Evolutionary conservation across 176 grass and related monocot genomes (phyloP).

Genomic region (Triticum turgidum): DNA sequence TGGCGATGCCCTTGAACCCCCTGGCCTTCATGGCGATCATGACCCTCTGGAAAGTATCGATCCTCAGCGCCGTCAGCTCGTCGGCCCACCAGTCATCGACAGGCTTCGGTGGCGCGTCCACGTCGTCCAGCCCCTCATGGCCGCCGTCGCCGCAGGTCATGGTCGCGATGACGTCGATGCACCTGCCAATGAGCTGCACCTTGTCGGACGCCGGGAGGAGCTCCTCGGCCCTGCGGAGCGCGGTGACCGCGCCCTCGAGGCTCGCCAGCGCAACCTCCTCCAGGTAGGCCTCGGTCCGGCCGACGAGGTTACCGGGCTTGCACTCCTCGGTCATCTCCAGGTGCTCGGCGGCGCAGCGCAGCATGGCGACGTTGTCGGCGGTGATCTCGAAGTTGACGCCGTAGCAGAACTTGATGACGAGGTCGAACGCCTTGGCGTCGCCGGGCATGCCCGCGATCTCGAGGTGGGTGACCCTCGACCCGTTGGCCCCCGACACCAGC

Average conservation of each 20-base stretch:
- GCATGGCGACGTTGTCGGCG: slow-evolving; percentile 64
- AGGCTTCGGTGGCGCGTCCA: slow-evolving; percentile 30
- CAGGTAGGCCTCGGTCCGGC: slow-evolving; percentile 55
- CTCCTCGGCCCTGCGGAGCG: slow-evolving; percentile 62
- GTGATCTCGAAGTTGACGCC: slow-evolving; percentile 73
- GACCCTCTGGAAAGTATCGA: slow-evolving; percentile 81
- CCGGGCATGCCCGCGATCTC: slow-evolving; percentile 69
- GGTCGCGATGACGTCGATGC: slow-evolving; percentile 66
- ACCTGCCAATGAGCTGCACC: slow-evolving; percentile 56
- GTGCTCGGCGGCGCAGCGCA: slow-evolving; percentile 76
- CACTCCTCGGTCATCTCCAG: slow-evolving; percentile 85
- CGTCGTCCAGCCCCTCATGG: slow-evolving; percentile 8
- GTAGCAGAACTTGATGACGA: slow-evolving; percentile 73
- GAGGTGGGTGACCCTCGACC: slow-evolving; percentile 24
- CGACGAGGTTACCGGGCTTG: slow-evolving; percentile 46
- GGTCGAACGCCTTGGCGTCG: slow-evolving; percentile 67
- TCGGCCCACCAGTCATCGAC: slow-evolving; percentile 80
- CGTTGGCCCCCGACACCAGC: slow-evolving; percentile 35
- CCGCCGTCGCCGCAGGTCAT: slow-evolving; percentile 46
- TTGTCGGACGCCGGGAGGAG: slow-evolving; percentile 76
- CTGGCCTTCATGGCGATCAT: slow-evolving; percentile 77
- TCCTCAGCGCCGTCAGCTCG: slow-evolving; percentile 64
- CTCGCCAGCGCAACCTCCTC: slow-evolving; percentile 63
- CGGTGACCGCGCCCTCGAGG: slow-evolving; percentile 65
- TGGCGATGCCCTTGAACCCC: slow-evolving; percentile 71